Evolutionary conservation across 2,329 filamentous ascomycete genomes (phyloP).

Genomic region (Ophiostoma populinum): DNA sequence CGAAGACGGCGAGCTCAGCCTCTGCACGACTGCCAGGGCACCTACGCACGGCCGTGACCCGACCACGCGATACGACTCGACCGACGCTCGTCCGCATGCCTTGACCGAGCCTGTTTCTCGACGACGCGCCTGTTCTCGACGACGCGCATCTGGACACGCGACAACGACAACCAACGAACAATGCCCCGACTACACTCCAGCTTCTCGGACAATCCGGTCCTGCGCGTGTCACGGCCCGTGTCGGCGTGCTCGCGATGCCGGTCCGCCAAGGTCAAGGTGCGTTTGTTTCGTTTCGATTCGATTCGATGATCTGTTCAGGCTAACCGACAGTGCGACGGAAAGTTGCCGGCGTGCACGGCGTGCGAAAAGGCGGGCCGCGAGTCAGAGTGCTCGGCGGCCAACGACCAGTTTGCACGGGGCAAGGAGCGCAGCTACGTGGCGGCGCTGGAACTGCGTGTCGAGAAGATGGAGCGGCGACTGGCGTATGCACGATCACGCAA

Average conservation of each 20-base stretch:
- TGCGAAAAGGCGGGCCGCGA: slow-evolving; percentile 83
- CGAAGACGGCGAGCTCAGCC: too few relatives aligned
- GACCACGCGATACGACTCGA: too few relatives aligned
- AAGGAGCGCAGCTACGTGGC: slow-evolving; percentile 87
- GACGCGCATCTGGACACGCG: not conserved
- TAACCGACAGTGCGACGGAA: slow-evolving; percentile 62
- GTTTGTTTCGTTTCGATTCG: not conserved
- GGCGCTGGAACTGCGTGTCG: slow-evolving; percentile 78
- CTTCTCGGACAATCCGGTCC: slow-evolving; percentile 34
- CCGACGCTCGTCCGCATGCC: too few relatives aligned
- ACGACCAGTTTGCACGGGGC: slow-evolving; percentile 86
- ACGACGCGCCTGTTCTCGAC: not conserved
- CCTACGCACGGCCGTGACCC: too few relatives aligned
- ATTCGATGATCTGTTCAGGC: not conserved
- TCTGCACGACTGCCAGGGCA: too few relatives aligned
- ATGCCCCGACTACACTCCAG: slow-evolving; percentile 26
- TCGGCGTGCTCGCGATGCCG: slow-evolving; percentile 63
- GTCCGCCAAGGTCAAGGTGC: slow-evolving; percentile 76
- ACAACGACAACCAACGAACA: slow-evolving; percentile 2
- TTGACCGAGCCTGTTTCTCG: too few relatives aligned
- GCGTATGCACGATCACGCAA: slow-evolving; percentile 53
- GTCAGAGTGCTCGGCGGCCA: slow-evolving; percentile 79
- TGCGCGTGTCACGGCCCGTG: slow-evolving; percentile 62
- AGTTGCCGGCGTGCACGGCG: slow-evolving; percentile 83
- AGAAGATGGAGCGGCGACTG: slow-evolving; percentile 69